Conservation (phyloP, 2,329 filamentous ascomycete species). For the Colletotrichum sublineola region DNA sequence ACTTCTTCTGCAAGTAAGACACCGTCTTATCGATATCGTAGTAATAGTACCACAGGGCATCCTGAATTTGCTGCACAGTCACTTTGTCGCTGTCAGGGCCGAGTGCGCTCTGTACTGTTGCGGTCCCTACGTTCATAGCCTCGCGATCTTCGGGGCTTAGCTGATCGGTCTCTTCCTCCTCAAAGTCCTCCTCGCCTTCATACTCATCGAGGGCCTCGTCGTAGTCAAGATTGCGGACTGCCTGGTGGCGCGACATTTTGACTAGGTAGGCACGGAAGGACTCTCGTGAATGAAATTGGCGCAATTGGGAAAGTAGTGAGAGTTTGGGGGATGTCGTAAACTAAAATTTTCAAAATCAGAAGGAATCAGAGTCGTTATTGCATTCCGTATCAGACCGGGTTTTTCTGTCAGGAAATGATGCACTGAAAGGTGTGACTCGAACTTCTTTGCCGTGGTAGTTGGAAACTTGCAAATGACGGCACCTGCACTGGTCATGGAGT, state of each 20-base stretch:
- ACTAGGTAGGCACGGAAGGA: neutral
- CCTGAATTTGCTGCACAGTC: constrained; percentile 79
- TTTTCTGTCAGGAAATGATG: neutral
- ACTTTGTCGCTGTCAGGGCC: constrained; percentile 70
- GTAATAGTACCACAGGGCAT: constrained; percentile 95
- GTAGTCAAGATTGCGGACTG: constrained; percentile 63
- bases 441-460: constrained; percentile 1
- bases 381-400: constrained; percentile 17
- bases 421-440: constrained; percentile 15
- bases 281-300: neutral
- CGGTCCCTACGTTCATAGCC: constrained; percentile 73
- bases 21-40: constrained; percentile 92
- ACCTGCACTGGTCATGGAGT: constrained; percentile 38
- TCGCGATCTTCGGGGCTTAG: constrained; percentile 62
- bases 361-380: constrained; percentile 4
- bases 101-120: constrained; percentile 75
- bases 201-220: constrained; percentile 56
- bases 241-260: constrained; percentile 62
- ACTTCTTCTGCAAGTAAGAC: constrained; percentile 80
- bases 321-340: neutral
- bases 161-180: constrained; percentile 61
- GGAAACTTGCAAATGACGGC: constrained; percentile 35
- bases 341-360: neutral
- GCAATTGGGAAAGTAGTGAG: neutral
- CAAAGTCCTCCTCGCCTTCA: constrained; percentile 62